Evolutionary conservation across 2,329 filamentous ascomycete species (phyloP).

Genomic region (Phialophora macrospora): DNA sequence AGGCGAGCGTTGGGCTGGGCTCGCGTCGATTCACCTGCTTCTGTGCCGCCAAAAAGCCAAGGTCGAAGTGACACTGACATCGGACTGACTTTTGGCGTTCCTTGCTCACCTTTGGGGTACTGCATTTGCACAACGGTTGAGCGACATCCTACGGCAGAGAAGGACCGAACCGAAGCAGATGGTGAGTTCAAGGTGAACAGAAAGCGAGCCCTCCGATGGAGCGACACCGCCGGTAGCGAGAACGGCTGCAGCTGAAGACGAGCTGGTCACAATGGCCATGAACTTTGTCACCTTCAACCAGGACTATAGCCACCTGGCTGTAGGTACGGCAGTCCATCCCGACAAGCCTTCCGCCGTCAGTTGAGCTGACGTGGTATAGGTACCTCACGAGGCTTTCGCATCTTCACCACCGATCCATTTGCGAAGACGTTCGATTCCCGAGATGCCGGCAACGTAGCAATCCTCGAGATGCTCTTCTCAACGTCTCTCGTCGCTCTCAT

Average conservation of each 20-base stretch:
- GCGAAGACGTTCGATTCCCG: conserved; percentile 92
- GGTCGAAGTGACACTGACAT: neutral
- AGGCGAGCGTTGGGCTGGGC: too few species aligned
- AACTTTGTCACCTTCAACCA: conserved; percentile 99
- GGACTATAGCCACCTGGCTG: conserved; percentile 95
- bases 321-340: conserved; percentile 65
- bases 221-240: conserved; percentile 20
- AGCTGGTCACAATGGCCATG: conserved; percentile 67
- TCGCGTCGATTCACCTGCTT: too few species aligned
- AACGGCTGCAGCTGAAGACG: conserved; percentile 20
- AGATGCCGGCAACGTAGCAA: conserved; percentile 84
- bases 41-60: neutral
- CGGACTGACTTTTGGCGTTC: neutral
- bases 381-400: conserved; percentile 90
- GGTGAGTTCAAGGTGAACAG: neutral
- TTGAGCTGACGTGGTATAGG: conserved; percentile 56
- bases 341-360: conserved; percentile 8
- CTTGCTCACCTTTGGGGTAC: neutral
- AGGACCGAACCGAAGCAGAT: neutral
- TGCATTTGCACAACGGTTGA: neutral
- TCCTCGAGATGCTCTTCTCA: conserved; percentile 98
- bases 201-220: conserved; percentile 22
- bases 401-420: conserved; percentile 96
- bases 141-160: neutral
- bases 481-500: conserved; percentile 95